A percentile compares a stretch with the other conserved stretches of the same genome.
phyloP scores from a whole-genome alignment of 176 grass and related monocot genomes.

The Phyllostachys edulis region DNA sequence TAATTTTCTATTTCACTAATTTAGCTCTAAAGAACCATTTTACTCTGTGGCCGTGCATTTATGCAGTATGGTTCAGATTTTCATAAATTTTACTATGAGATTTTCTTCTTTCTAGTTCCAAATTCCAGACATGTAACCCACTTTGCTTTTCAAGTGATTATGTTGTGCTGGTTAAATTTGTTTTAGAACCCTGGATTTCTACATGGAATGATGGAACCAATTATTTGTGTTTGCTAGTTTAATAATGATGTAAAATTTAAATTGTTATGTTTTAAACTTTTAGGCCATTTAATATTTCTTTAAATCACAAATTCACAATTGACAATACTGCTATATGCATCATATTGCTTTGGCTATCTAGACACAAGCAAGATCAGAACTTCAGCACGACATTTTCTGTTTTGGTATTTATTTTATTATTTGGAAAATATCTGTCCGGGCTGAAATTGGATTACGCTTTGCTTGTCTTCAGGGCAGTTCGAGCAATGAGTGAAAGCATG shows the following conservation, averaged over 20 bases:
- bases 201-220: not conserved
- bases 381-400: too few relatives aligned
- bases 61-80: not conserved
- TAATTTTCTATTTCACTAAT: not conserved
- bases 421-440: not conserved
- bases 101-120: not conserved
- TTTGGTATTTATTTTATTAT: too few relatives aligned
- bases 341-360: too few relatives aligned
- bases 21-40: not conserved
- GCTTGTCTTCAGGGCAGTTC: conserved; percentile 63
- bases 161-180: not conserved
- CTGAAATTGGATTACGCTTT: conserved; percentile 16
- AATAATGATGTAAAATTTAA: not conserved
- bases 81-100: not conserved
- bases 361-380: too few relatives aligned
- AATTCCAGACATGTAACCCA: not conserved
- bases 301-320: not conserved
- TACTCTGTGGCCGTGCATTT: not conserved
- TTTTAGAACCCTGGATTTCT: not conserved
- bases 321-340: too few relatives aligned
- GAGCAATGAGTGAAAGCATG: conserved; percentile 90
- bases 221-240: not conserved
- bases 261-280: not conserved
- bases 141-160: conserved; percentile 1
- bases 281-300: not conserved